Conservation (phyloP, 345 rosid genomes). For the Eucalyptus guilfoylei region DNA sequence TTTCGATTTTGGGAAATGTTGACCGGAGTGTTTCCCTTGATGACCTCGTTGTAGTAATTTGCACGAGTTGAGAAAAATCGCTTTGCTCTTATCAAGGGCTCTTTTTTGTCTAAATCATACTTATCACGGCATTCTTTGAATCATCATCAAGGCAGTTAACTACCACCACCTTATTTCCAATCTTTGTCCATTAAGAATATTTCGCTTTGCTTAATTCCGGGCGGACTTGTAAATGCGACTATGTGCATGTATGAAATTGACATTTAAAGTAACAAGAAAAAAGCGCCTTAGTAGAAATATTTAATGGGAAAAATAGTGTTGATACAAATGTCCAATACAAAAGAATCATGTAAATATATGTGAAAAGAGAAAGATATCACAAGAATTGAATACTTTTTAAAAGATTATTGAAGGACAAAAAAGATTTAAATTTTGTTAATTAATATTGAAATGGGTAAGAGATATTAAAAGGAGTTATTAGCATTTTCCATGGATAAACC, state of each 20-base stretch:
- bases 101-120: neutral
- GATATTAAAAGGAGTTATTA: neutral
- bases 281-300: neutral
- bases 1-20: neutral
- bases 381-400: neutral
- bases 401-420: neutral
- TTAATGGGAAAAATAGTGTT: neutral
- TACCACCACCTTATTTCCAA: neutral
- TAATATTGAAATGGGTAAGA: neutral
- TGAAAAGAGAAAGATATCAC: neutral
- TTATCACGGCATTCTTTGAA: neutral
- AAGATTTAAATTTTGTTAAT: neutral
- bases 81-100: neutral
- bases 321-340: neutral
- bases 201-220: neutral
- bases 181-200: neutral
- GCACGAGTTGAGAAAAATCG: neutral
- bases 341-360: neutral
- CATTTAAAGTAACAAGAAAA: neutral
- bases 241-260: neutral
- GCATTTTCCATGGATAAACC: neutral
- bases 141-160: neutral
- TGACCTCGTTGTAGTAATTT: neutral
- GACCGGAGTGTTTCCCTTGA: neutral
- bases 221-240: neutral